Conservation (phyloP, 2,329 filamentous ascomycete species). For the Penicillium frequentans region DNA sequence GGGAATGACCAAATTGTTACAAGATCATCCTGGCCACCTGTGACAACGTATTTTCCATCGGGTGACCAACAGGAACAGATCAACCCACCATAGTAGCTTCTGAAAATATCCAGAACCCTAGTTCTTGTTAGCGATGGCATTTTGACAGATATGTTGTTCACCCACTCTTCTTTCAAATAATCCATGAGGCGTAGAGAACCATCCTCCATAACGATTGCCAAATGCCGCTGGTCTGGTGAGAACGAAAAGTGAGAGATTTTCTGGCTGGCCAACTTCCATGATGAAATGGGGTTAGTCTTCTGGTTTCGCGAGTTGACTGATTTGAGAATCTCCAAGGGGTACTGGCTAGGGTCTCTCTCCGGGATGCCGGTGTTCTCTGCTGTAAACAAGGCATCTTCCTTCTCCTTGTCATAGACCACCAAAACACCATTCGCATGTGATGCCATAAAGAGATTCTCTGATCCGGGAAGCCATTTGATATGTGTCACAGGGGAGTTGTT, state of each 20-base stretch:
- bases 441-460: constrained; percentile 88
- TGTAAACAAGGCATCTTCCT: constrained; percentile 79
- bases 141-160: constrained; percentile 6
- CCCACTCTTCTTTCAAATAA: constrained; percentile 84
- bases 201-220: constrained; percentile 90
- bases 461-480: constrained; percentile 91
- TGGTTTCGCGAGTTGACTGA: constrained; percentile 93
- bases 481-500: constrained; percentile 81
- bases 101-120: constrained; percentile 82
- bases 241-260: constrained; percentile 89
- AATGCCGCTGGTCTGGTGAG: constrained; percentile 80
- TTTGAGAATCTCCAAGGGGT: constrained; percentile 71
- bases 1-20: constrained; percentile 93
- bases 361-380: constrained; percentile 56
- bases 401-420: constrained; percentile 96
- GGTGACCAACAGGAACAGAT: constrained; percentile 97
- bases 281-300: constrained; percentile 86
- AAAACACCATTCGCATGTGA: constrained; percentile 89
- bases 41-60: constrained; percentile 92
- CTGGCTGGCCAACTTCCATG: constrained; percentile 90
- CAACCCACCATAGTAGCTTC: constrained; percentile 90
- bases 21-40: constrained; percentile 92
- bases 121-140: neutral
- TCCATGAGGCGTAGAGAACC: constrained; percentile 87
- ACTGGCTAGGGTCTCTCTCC: constrained; percentile 26